Base-by-base conservation (phyloP, 23 red algal species). In the Gracilaria caudata region DNA sequence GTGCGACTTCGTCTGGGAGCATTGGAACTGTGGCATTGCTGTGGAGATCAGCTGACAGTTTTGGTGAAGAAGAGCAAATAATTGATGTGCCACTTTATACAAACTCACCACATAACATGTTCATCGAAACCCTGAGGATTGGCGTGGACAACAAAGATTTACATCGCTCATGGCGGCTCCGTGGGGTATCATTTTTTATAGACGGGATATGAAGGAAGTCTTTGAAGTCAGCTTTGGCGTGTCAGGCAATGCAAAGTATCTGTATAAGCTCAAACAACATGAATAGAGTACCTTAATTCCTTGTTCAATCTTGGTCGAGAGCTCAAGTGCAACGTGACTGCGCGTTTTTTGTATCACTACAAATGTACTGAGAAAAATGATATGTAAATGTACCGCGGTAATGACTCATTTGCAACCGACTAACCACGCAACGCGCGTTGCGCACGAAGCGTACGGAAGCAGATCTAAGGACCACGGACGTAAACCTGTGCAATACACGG, bases 401-500 rank as follows among this genome's bases (percentile, higher is more conserved):
- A 86, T 86, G 82, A 86, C 82, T 86, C 82, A 86, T 72, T 68
- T 86, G 82, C 61, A 72, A 54, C 29, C 82, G 82, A 86, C 75
- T 21, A 44, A 45, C 46, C 65, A 46, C 82, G 37, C 25, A 65
- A 72, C 21, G 35, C 24, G 82, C 61, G 40, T 65, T n/a, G 34
- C 79, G 49, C 61, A 33, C 4, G 16, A 30, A 49, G 49, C 40
- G 46, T 34, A 14, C 61, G 65, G 24, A 58, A 75, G 82, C 82
- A 86, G 82, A 86, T 86, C 82, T 73, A 86, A 86, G 65, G 82
- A 86, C 82, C 82, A 55, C 82, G 82, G 63, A 36, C 24, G 41
- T 40, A 64, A 36, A 47, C 43, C 82, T 63, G 7, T 51, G 8
- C 51, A 12, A 25, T 35, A 64, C 80, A 46, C 33, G 66, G 38